phyloP scores from a whole-genome alignment of 1,284 basidiomycete species.

The Exobasidium cylindrosporum region DNA sequence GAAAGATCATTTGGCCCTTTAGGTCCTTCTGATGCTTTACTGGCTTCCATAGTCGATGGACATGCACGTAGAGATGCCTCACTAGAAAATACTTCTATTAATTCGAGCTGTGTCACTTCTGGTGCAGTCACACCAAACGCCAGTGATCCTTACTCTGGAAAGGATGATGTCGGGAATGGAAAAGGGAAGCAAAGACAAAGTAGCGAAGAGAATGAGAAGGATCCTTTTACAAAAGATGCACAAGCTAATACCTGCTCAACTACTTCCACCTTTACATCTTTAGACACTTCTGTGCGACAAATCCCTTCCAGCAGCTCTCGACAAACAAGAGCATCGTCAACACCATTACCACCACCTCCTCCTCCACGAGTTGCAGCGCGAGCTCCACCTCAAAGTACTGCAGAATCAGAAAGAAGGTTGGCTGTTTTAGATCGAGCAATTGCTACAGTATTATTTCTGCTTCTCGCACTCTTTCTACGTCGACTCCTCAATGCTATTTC shows the following conservation, averaged over 20 bases:
- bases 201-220: neutral
- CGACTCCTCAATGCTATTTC: conserved; percentile 8
- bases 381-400: neutral
- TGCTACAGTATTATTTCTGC: conserved; percentile 14
- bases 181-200: neutral
- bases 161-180: neutral
- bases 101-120: neutral
- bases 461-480: conserved; percentile 13
- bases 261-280: neutral
- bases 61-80: neutral
- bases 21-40: neutral
- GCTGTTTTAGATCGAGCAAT: conserved; percentile 19
- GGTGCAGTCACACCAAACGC: neutral
- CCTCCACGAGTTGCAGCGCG: neutral
- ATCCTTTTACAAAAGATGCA: neutral
- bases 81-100: neutral
- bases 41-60: neutral
- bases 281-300: neutral
- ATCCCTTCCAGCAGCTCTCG: neutral
- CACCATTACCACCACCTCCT: neutral
- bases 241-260: neutral
- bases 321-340: neutral
- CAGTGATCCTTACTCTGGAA: neutral
- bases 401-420: conserved; percentile 12
- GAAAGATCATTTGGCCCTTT: neutral